Conservation (phyloP, 345 rosid genomes). For the Carallia pectinifolia region DNA sequence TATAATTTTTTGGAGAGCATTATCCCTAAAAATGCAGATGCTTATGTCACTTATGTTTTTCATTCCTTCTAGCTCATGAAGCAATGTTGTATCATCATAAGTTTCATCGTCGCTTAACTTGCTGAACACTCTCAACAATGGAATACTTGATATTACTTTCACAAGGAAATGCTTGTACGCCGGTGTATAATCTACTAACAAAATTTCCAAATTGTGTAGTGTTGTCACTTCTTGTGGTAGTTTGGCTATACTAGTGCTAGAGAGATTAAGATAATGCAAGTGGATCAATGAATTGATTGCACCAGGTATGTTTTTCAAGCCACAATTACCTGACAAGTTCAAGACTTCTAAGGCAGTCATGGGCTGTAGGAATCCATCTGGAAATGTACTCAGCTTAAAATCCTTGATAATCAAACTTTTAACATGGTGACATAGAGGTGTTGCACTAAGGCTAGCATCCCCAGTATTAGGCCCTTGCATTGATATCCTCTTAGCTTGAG, state of each 20-base stretch:
- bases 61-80: neutral
- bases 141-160: neutral
- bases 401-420: neutral
- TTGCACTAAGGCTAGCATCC: neutral
- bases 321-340: neutral
- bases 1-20: neutral
- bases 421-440: neutral
- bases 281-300: neutral
- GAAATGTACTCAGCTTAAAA: neutral
- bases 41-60: neutral
- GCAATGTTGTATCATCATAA: neutral
- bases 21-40: neutral
- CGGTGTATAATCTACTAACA: neutral
- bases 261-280: slow-evolving; percentile 3
- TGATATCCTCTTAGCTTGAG: neutral
- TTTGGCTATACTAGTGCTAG: neutral
- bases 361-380: neutral
- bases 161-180: too few species aligned
- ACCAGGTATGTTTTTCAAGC: neutral
- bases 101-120: neutral
- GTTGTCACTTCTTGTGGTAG: neutral
- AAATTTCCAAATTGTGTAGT: neutral
- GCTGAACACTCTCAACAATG: neutral
- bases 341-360: neutral
- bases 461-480: neutral